phyloP scores from a whole-genome alignment of 331 rosid genomes.

The Erythrophleum ivorense region DNA sequence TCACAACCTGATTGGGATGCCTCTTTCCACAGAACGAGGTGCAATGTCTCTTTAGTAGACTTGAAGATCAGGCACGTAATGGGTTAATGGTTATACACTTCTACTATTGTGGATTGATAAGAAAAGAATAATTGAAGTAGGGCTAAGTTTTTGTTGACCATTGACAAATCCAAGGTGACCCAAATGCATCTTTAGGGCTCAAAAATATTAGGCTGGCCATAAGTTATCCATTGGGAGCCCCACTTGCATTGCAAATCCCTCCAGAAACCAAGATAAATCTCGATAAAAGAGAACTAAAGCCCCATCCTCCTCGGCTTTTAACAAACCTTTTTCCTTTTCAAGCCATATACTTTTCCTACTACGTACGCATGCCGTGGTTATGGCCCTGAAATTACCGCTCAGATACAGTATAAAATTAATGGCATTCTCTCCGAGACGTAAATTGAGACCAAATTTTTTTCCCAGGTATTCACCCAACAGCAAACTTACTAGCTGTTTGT shows the following conservation, averaged over 20 bases:
- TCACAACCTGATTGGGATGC: conserved; percentile 42
- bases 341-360: conserved; percentile 38
- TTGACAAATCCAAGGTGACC: conserved; percentile 3
- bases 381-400: background rate
- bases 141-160: background rate
- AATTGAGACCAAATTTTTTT: background rate
- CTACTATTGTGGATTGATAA: conserved; percentile 1
- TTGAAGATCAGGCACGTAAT: background rate
- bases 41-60: conserved; percentile 23
- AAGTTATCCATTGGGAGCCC: conserved; percentile 6
- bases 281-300: background rate
- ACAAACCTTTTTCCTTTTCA: conserved; percentile 27
- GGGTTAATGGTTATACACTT: background rate
- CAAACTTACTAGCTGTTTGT: background rate
- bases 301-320: conserved; percentile 32
- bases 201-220: background rate
- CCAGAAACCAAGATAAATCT: conserved; percentile 32
- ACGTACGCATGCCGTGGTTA: conserved; percentile 33
- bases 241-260: conserved; percentile 30
- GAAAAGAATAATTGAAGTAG: conserved; percentile 7
- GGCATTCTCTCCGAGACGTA: conserved; percentile 25
- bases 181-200: background rate
- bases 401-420: conserved; percentile 10
- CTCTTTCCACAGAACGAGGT: conserved; percentile 35
- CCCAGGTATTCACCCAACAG: conserved; percentile 26